Evolutionary conservation across 2,329 filamentous ascomycete species (phyloP), one percentile per base, ranked within the genome.

Genomic region (Arthroderma sp.): DNA sequence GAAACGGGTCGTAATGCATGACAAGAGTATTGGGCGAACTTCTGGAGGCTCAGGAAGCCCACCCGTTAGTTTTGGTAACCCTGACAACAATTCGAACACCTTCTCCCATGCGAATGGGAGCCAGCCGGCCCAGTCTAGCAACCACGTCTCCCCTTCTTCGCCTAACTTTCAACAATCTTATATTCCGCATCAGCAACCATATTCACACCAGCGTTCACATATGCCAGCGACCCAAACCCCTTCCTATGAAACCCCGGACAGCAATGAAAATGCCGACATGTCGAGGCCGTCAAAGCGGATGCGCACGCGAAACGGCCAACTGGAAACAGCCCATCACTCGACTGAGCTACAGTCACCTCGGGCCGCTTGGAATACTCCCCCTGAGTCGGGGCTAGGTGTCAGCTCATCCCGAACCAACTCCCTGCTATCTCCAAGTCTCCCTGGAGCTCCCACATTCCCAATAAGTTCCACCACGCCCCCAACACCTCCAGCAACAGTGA

Each of bases 1-100:
- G 69, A 69, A 63, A 48, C 59, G 65, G 1, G 66, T 68, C 29
- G 62, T 70, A 7, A 64, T 66, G 63, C 64, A 67, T 29, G 64
- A 67, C 46, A 63, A 61, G 44, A 57, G 60, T 44, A 67, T 67
- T 59, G 64, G 64, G 6, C 59, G 62, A 2, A 46, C 49, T 22
- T 22, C 15, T 22, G 15, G 15, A 22, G 15, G 15, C 15, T 22
- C 15, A 3, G 15, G 15, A 22, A 22, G 15, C 15, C 15, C 15
- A 22, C 15, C 15, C 15, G 37, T 41, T 27, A 40, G 11, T 5
- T 31, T 39, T 39, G 40, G 11, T 10, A 37, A 43, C 29, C 15
- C 34, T 15, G 36, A 36, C 22, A 43, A 38, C 29, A 37, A n/a
- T 29, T 22, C 22, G 27, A 41, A 31, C n/a, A 11, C 28, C 15